Evolutionary conservation across 129 eudicot genomes (phyloP).

Genomic region (Flaveria ramosissima): DNA sequence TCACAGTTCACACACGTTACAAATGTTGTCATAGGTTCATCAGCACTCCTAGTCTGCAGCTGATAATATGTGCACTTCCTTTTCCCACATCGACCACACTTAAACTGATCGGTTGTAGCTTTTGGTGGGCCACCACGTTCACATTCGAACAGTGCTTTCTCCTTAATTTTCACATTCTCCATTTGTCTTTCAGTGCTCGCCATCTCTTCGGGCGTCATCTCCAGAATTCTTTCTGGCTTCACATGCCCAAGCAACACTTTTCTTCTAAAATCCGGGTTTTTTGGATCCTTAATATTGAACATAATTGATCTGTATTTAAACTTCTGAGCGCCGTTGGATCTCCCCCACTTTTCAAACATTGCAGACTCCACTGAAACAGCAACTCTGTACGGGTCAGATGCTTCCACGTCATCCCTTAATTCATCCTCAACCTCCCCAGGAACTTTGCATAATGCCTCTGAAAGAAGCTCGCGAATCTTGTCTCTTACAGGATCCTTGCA

Average conservation of each 20-base stretch:
- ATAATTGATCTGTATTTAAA: constrained; percentile 70
- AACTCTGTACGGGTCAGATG: constrained; percentile 71
- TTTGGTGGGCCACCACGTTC: constrained; percentile 66
- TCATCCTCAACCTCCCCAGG: constrained; percentile 62
- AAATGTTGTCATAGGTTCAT: constrained; percentile 93
- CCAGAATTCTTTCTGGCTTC: constrained; percentile 53
- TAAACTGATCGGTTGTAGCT: constrained; percentile 79
- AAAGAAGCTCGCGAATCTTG: constrained; percentile 75
- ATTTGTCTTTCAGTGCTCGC: constrained; percentile 71
- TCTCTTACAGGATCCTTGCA: constrained; percentile 68
- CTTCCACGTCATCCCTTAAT: constrained; percentile 45
- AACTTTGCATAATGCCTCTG: constrained; percentile 76
- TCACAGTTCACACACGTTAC: constrained; percentile 92
- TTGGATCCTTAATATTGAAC: constrained; percentile 77
- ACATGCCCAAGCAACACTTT: constrained; percentile 71
- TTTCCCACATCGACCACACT: constrained; percentile 75
- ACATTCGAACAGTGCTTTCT: constrained; percentile 80
- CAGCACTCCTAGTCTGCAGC: constrained; percentile 94
- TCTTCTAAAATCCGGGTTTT: constrained; percentile 89
- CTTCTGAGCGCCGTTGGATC: constrained; percentile 72
- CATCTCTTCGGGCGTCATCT: constrained; percentile 85
- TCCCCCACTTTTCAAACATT: constrained; percentile 89
- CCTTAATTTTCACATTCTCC: constrained; percentile 62
- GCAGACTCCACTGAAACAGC: constrained; percentile 80
- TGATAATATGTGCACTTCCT: constrained; percentile 74